Percentiles rank a stretch among this genome's conserved stretches.
phyloP scores from a whole-genome alignment of 2,329 filamentous ascomycete species.

The Diplodia intermedia region DNA sequence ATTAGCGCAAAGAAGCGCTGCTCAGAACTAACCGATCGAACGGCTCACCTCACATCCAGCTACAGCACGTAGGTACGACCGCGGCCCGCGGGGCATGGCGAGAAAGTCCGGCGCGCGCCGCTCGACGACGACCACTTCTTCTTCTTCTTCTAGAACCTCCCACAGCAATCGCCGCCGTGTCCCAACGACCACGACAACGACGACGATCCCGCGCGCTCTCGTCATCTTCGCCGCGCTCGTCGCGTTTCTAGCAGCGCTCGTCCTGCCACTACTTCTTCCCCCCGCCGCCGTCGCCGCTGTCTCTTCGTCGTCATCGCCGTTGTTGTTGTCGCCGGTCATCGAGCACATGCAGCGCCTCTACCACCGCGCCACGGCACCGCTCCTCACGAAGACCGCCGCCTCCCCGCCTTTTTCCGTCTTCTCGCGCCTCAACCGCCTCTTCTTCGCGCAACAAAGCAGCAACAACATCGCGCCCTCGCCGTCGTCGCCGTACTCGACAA shows the following conservation, averaged over 20 bases:
- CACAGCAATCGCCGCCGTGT: neutral
- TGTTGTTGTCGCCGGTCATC: neutral
- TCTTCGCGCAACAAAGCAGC: neutral
- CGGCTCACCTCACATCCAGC: neutral
- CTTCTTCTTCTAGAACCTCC: constrained; percentile 24
- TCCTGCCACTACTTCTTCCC: neutral
- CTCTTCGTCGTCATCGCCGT: neutral
- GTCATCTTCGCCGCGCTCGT: neutral
- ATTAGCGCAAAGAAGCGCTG: neutral
- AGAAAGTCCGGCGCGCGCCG: neutral
- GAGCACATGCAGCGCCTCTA: constrained; percentile 18
- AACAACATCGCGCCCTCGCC: neutral
- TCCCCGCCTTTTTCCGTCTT: neutral
- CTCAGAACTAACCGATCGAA: neutral
- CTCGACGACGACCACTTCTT: neutral
- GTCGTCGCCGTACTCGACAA: neutral
- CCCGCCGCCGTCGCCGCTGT: too few species aligned
- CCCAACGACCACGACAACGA: neutral
- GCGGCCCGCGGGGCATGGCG: neutral
- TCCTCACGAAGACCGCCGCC: neutral
- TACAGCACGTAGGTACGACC: neutral
- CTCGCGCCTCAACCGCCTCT: neutral
- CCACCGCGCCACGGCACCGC: constrained; percentile 2
- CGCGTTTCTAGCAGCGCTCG: neutral
- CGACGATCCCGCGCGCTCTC: neutral